A percentile compares a stretch with the other conserved stretches of the same genome.
phyloP scores from a whole-genome alignment of 1,284 basidiomycete genomes.

The Uromyces viciae-fabae region DNA sequence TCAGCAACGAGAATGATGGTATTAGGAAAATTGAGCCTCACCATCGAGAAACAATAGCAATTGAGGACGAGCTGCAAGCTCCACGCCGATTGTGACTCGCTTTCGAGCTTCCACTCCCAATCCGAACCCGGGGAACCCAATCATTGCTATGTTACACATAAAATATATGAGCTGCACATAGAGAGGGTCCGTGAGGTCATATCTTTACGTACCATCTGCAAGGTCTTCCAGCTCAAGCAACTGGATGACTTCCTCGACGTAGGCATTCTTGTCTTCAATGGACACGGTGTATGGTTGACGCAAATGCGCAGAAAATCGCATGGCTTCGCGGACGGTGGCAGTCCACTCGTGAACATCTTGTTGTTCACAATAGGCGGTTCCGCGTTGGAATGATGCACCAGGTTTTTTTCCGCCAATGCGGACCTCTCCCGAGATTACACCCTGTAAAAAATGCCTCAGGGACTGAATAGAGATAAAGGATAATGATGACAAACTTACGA shows the following conservation, averaged over 20 bases:
- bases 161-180: too few species aligned
- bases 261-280: constrained; percentile 60
- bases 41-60: constrained; percentile 40
- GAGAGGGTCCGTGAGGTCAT: background rate
- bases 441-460: too few species aligned
- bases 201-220: constrained; percentile 58
- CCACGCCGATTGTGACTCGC: constrained; percentile 63
- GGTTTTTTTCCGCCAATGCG: constrained; percentile 60
- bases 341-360: constrained; percentile 68
- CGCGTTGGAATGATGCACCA: constrained; percentile 59
- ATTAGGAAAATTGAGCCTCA: background rate
- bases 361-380: constrained; percentile 62
- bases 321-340: constrained; percentile 64
- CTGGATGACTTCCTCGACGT: constrained; percentile 61
- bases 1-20: background rate
- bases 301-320: constrained; percentile 63
- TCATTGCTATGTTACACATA: constrained; percentile 28
- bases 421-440: constrained; percentile 56
- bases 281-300: constrained; percentile 60
- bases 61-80: constrained; percentile 59
- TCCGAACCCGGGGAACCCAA: constrained; percentile 58
- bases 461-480: constrained; percentile 47
- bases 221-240: constrained; percentile 60
- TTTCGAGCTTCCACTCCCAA: constrained; percentile 61
- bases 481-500: constrained; percentile 43